Percentiles rank a stretch among this genome's conserved stretches.
phyloP scores from a whole-genome alignment of 441 rosid species.

The Erodium moschatum region DNA sequence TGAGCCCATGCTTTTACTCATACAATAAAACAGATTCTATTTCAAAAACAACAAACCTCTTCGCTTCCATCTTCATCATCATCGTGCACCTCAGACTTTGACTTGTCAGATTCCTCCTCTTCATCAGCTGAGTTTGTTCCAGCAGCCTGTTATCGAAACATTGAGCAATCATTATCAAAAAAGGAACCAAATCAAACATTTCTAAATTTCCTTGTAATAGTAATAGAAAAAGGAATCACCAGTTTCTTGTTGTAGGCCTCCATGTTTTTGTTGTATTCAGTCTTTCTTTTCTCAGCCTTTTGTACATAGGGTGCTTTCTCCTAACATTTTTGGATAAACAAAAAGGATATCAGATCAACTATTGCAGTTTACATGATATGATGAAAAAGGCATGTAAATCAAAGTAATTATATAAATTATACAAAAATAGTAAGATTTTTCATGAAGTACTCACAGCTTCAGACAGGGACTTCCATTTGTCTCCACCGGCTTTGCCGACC shows the following conservation, averaged over 20 bases:
- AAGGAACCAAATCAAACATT: neutral
- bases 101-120: slow-evolving; percentile 56
- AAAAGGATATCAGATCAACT: too few relatives aligned
- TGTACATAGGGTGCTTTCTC: slow-evolving; percentile 49
- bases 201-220: neutral
- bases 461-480: slow-evolving; percentile 58
- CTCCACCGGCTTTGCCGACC: slow-evolving; percentile 87
- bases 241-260: slow-evolving; percentile 41
- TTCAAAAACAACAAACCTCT: slow-evolving; percentile 28
- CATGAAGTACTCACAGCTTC: slow-evolving; percentile 37
- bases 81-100: slow-evolving; percentile 52
- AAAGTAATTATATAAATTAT: neutral
- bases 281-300: slow-evolving; percentile 42
- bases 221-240: slow-evolving; percentile 22
- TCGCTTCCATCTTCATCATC: slow-evolving; percentile 35
- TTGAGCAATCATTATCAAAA: neutral
- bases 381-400: neutral
- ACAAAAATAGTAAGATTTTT: neutral
- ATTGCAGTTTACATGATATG: neutral
- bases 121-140: slow-evolving; percentile 31
- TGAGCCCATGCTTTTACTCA: too few relatives aligned
- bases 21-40: too few relatives aligned
- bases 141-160: slow-evolving; percentile 28
- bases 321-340: slow-evolving; percentile 21
- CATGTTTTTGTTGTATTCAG: slow-evolving; percentile 41